phyloP scores from a whole-genome alignment of 306 rosid species.

The Lotus japonicus region DNA sequence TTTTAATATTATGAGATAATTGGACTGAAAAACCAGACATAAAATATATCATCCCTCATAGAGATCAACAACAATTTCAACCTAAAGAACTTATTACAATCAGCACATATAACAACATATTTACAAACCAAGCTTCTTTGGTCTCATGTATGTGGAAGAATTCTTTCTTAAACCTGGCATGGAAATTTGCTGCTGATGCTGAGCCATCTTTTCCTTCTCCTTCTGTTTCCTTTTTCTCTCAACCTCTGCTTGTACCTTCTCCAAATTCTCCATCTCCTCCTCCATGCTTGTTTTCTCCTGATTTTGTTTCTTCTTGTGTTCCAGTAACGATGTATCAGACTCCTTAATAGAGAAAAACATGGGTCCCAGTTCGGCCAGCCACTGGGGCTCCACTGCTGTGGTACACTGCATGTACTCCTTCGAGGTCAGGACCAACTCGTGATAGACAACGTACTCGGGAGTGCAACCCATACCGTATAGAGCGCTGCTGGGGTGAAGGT shows the following conservation, averaged over 20 bases:
- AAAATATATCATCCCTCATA: neutral
- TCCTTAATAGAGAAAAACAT: constrained; percentile 92
- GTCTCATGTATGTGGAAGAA: constrained; percentile 66
- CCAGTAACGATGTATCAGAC: constrained; percentile 75
- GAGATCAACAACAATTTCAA: too few relatives aligned
- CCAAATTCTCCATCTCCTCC: constrained; percentile 83
- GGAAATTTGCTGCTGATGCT: constrained; percentile 61
- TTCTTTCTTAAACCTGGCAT: constrained; percentile 62
- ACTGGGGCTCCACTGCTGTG: constrained; percentile 85
- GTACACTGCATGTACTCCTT: constrained; percentile 96
- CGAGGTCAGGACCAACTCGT: constrained; percentile 62
- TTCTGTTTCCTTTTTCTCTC: constrained; percentile 44
- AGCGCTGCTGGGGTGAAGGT: constrained; percentile 91
- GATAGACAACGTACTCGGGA: constrained; percentile 77
- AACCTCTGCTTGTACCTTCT: constrained; percentile 60
- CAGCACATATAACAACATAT: too few relatives aligned
- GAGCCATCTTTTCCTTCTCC: constrained; percentile 50
- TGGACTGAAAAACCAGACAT: neutral
- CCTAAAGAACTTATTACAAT: too few relatives aligned
- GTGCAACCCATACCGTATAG: constrained; percentile 91
- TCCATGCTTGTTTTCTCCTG: constrained; percentile 87
- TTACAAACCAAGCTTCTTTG: constrained; percentile 71
- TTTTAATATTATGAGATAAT: neutral
- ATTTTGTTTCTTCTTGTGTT: constrained; percentile 79
- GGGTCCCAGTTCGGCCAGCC: constrained; percentile 89